These are phyloP conservation scores for Ceratopteris richardii DNA, from an alignment of 75 land plant species.

Conservation along the genomic window DNA sequence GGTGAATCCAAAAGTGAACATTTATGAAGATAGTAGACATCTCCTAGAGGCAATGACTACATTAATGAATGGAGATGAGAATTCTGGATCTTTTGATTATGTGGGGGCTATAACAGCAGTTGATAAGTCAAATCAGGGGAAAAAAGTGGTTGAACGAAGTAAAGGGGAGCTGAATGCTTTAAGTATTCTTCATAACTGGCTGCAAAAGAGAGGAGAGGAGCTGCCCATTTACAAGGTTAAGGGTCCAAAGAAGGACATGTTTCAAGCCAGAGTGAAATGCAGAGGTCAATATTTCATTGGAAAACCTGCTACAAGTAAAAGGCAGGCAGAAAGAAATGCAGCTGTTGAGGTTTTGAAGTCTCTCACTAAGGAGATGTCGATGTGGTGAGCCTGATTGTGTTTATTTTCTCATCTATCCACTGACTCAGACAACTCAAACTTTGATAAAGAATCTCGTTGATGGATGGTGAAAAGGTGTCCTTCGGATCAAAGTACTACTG, in stretches of 20 bases:
- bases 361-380: conserved; percentile 20
- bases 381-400: too few species aligned
- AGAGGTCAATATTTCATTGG: conserved; percentile 87
- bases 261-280: conserved; percentile 69
- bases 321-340: conserved; percentile 88
- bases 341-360: conserved; percentile 68
- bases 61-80: conserved; percentile 73
- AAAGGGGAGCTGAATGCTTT: conserved; percentile 6
- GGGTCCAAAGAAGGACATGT: conserved; percentile 66
- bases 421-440: too few species aligned
- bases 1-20: conserved; percentile 57
- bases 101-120: conserved; percentile 36
- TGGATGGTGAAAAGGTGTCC: too few species aligned
- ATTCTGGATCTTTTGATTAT: conserved; percentile 81
- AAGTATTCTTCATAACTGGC: conserved; percentile 46
- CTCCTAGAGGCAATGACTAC: conserved; percentile 78
- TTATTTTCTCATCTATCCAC: too few species aligned
- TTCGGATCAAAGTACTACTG: too few species aligned
- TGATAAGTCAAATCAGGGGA: conserved; percentile 27
- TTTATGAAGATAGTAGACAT: conserved; percentile 67
- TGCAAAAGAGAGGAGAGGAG: conserved; percentile 64
- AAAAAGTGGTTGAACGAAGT: conserved; percentile 14
- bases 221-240: conserved; percentile 87
- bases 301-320: conserved; percentile 64
- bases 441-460: too few species aligned